Base-by-base conservation (phyloP, 306 rosid genomes). In the Trifolium repens region DNA sequence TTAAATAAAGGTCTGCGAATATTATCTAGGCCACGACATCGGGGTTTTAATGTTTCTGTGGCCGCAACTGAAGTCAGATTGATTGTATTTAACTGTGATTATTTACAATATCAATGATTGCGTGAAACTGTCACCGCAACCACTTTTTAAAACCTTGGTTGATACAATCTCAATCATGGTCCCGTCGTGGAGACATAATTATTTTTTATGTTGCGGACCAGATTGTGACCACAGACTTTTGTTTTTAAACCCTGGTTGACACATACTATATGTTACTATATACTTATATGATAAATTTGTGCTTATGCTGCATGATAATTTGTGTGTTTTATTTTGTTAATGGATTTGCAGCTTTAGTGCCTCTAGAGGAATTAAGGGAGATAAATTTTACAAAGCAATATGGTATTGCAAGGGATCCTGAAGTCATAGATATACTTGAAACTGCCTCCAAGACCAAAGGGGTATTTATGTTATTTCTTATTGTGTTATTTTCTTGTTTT, bases 361-460 rank as follows among this genome's bases (percentile, higher is more conserved):
- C 96, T 60, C 63, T 90, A 24, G 97, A 87, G 80, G 96, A 92
- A 80, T 76, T 92, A 64, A 82, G 72, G 46, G 96, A 86, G 85
- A 78, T 76, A 9, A 81, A 92, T 32, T 86, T 84, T 40, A 76
- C 91, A 13, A 90, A 88, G 88, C 91, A 88, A 22, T 92, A 92
- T 84, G 97, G 97, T 60, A 88, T 92, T 67, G 54, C 85, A 9
- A 79, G 78, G 74, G 97, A 90, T 74, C 49, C 85, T n/a, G 90
- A 87, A 71, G 86, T 88, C 62, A 71, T 85, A 79, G 87, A 87
- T 17, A 73, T 91, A 24, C 88, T 89, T 34, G 87, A 88, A 46
- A 72, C 76, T 30, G 88, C 81, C 27, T 76, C 90, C 19, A 88
- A 72, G 80, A 84, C 76, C 37, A 88, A 85, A 85, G 82, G 84